Conservation (phyloP, 331 rosid genomes). For the Acacia concinna region DNA sequence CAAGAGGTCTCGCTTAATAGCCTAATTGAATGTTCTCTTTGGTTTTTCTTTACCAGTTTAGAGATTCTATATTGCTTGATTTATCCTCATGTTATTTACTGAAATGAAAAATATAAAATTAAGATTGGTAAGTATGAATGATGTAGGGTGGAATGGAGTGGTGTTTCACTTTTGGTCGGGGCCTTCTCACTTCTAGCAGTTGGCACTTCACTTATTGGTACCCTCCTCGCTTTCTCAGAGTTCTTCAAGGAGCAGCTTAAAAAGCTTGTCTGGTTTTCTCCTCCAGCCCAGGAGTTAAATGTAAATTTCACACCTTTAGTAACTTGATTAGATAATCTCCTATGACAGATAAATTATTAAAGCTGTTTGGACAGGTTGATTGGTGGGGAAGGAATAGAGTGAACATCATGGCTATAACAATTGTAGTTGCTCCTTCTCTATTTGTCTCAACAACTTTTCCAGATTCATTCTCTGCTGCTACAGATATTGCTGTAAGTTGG, state of each 20-base stretch:
- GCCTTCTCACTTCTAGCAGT: constrained; percentile 72
- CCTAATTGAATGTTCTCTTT: too few relatives aligned
- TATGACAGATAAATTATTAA: constrained; percentile 6
- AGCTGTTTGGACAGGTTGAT: constrained; percentile 29
- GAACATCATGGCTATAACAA: constrained; percentile 48
- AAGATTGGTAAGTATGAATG: neutral
- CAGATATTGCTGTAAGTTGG: constrained; percentile 61
- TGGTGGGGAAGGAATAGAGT: constrained; percentile 60
- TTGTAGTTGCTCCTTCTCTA: constrained; percentile 64
- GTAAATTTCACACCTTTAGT: constrained; percentile 19
- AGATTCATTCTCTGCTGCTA: constrained; percentile 65
- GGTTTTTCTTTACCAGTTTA: too few relatives aligned
- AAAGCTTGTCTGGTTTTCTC: constrained; percentile 25
- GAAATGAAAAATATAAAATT: neutral
- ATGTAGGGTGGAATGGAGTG: constrained; percentile 57
- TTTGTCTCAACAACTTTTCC: constrained; percentile 56
- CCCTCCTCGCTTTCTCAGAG: constrained; percentile 65
- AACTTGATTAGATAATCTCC: neutral
- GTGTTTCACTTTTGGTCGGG: constrained; percentile 66
- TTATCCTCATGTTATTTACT: neutral
- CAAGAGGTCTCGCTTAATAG: too few relatives aligned
- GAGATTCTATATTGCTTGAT: too few relatives aligned
- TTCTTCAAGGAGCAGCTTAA: constrained; percentile 77
- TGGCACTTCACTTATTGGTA: constrained; percentile 71
- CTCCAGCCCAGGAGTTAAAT: constrained; percentile 33